Base-by-base conservation (phyloP, 2,329 filamentous ascomycete genomes). In the Reticulascus tulasneorum region DNA sequence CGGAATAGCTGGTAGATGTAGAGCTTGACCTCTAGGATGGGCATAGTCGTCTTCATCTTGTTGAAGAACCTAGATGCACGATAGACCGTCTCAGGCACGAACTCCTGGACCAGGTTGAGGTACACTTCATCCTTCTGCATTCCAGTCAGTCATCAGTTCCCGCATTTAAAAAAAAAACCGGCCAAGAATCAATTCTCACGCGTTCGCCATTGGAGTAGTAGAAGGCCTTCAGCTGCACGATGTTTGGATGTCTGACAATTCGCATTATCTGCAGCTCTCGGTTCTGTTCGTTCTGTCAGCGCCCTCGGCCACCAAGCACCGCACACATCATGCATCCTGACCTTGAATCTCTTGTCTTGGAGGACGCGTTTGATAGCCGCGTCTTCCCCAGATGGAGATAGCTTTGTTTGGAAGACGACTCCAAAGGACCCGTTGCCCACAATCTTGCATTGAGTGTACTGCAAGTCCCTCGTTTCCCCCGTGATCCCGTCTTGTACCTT, bases 31-130 rank as follows among this genome's bases (percentile, higher is more conserved):
- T 98, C 93, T 52, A 98, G 79, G 53, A 91, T 95, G 12, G 93
- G 93, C 93, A 98, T 98, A 35, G 91, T 96, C 7, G 90, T 94
- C 81, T 97, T 98, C 84, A 97, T 84, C 74, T 98, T 98, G 77
- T 94, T 97, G 77, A 98, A 98, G 71, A 96, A 97, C 55, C 93
- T 84, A 47, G 93, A 97, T 27, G 93, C 93, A 56, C 93, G 84
- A 66, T 98, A 98, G 33, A 98, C 93, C 10, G 93, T 98, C 71
- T 98, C 93, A 33, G 93, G 93, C 32, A 98, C 93, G 55, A 89
- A 98, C 63, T 98, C 93, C 63, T 97, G 88, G 34, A 98, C 91
- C 44, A 98, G 77, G 59, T 98, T 98, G 50, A 98, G 82, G 64
- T 97, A 98, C 23, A 98, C 93, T 69, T 98, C 93, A 64, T 98